A percentile compares a stretch with the other conserved stretches of the same genome.
Evolutionary conservation across 805 yeast species (phyloP).

Genomic region (Huiozyma sinensis): DNA sequence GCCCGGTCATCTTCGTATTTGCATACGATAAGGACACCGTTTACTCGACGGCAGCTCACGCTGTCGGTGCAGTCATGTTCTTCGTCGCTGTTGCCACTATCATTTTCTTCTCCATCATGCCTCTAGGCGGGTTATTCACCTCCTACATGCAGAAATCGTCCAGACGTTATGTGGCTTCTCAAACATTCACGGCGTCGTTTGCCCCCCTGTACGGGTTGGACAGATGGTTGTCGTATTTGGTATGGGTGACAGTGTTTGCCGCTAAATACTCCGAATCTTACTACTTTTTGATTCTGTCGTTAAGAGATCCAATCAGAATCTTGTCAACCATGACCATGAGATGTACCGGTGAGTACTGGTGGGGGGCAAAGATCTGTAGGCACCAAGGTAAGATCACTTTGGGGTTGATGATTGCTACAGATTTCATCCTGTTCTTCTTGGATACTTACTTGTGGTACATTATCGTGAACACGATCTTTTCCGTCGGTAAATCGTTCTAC

Average conservation of each 20-base stretch:
- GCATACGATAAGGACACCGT: slow-evolving; percentile 62
- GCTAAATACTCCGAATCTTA: slow-evolving; percentile 90
- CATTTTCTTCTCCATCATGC: slow-evolving; percentile 86
- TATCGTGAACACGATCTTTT: slow-evolving; percentile 85
- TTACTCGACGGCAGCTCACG: slow-evolving; percentile 60
- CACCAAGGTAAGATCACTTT: slow-evolving; percentile 83
- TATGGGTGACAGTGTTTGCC: slow-evolving; percentile 82
- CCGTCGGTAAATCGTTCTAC: slow-evolving; percentile 96
- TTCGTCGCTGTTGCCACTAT: slow-evolving; percentile 79
- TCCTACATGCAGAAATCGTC: slow-evolving; percentile 79
- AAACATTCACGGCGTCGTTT: slow-evolving; percentile 90
- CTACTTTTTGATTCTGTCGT: slow-evolving; percentile 75
- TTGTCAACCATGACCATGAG: slow-evolving; percentile 79
- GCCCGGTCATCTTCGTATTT: slow-evolving; percentile 78
- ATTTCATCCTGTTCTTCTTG: slow-evolving; percentile 89
- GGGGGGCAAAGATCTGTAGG: slow-evolving; percentile 57
- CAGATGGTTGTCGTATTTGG: slow-evolving; percentile 89
- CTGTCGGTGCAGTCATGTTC: slow-evolving; percentile 78
- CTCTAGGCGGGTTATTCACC: slow-evolving; percentile 91
- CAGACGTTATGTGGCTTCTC: slow-evolving; percentile 84
- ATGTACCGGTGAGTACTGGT: slow-evolving; percentile 94
- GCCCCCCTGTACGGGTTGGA: slow-evolving; percentile 74
- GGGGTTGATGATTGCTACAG: slow-evolving; percentile 89
- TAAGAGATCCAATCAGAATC: slow-evolving; percentile 91
- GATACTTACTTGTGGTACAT: slow-evolving; percentile 99